Evolutionary conservation across 139 green algal genomes (phyloP).

Genomic region (Micractinium sp.): DNA sequence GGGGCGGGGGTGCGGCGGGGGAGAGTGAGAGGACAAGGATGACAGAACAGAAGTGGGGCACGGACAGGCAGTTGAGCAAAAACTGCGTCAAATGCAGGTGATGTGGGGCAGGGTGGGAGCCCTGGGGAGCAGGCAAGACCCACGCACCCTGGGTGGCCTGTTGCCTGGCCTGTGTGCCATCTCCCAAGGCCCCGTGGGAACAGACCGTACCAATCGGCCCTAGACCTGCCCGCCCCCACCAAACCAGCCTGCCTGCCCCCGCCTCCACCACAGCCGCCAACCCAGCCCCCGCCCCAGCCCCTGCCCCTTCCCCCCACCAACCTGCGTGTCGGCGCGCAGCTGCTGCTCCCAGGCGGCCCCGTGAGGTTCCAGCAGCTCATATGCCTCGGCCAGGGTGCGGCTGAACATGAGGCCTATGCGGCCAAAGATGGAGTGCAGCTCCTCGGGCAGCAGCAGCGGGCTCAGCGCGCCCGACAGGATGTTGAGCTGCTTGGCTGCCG

Average conservation of each 20-base stretch:
- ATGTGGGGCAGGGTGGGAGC: not conserved
- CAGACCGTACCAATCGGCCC: too few relatives aligned
- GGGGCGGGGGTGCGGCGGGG: not conserved
- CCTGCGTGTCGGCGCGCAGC: conserved; percentile 28
- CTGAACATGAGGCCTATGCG: conserved; percentile 70
- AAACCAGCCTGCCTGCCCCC: too few relatives aligned
- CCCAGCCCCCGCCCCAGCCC: too few relatives aligned
- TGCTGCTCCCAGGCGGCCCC: conserved; percentile 27
- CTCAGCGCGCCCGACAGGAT: conserved; percentile 68
- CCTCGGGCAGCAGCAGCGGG: conserved; percentile 76
- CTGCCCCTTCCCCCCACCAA: not conserved
- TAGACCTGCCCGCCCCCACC: too few relatives aligned
- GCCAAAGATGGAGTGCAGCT: conserved; percentile 83
- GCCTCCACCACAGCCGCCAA: too few relatives aligned
- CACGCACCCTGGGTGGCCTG: too few relatives aligned
- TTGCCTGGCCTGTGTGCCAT: too few relatives aligned
- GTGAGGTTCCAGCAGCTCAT: conserved; percentile 55
- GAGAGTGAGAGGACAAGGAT: not conserved
- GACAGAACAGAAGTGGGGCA: not conserved
- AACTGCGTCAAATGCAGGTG: not conserved
- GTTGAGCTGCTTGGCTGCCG: conserved; percentile 59
- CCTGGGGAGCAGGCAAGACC: not conserved
- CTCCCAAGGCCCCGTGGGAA: too few relatives aligned
- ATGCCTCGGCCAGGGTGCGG: conserved; percentile 62
- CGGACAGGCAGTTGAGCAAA: not conserved